A percentile compares a stretch with the other conserved stretches of the same genome.
Evolutionary conservation across 495 filamentous ascomycete genomes (phyloP).

Genomic region (Margaritispora aquatica): DNA sequence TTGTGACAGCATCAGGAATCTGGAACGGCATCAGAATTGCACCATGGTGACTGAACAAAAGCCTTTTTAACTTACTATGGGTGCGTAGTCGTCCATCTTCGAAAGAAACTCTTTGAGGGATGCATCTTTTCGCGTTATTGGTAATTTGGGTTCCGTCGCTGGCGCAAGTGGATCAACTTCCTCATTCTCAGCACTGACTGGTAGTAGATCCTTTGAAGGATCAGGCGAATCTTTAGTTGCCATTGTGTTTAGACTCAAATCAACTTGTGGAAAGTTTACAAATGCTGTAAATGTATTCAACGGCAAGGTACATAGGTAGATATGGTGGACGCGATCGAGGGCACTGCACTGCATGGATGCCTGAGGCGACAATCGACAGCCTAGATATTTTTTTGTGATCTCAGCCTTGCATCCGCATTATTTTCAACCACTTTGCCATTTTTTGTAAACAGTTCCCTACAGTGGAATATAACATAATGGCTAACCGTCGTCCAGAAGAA

Average conservation of each 20-base stretch:
- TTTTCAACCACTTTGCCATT: not conserved
- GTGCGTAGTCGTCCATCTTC: constrained; percentile 98
- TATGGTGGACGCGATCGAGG: not conserved
- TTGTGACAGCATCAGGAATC: constrained; percentile 97
- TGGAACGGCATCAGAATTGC: constrained; percentile 28
- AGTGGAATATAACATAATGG: constrained; percentile 27
- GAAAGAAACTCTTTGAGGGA: constrained; percentile 82
- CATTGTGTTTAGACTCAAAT: constrained; percentile 12
- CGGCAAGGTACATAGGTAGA: no score
- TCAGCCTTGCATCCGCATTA: constrained; percentile 13
- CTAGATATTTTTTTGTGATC: not conserved
- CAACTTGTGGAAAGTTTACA: no score
- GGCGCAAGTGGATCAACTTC: constrained; percentile 24
- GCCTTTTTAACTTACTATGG: constrained; percentile 72
- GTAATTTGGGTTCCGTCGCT: constrained; percentile 35
- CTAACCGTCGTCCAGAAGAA: constrained; percentile 32
- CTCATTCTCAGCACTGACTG: constrained; percentile 15
- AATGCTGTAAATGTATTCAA: no score
- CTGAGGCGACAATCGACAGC: not conserved
- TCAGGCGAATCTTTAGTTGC: constrained; percentile 24
- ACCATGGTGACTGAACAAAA: not conserved
- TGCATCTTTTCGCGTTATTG: constrained; percentile 83
- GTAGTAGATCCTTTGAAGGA: constrained; percentile 20
- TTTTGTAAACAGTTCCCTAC: constrained; percentile 7
- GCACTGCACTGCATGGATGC: no score